Conservation (phyloP, 306 rosid genomes). For the Corylus avellana region DNA sequence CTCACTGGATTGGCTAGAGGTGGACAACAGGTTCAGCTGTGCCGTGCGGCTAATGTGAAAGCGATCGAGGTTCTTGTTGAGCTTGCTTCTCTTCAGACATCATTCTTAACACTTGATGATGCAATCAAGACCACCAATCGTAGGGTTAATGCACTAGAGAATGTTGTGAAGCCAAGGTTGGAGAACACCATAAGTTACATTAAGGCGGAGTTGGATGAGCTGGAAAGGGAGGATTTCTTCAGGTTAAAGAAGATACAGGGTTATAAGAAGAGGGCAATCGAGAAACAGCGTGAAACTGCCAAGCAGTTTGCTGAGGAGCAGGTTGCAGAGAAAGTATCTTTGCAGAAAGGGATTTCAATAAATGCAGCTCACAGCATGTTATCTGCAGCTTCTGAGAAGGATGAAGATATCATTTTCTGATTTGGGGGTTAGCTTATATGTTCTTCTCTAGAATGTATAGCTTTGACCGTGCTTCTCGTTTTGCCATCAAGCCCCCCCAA, state of each 20-base stretch:
- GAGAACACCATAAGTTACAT: slow-evolving; percentile 88
- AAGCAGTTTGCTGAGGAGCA: slow-evolving; percentile 56
- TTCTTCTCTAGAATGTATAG: not conserved
- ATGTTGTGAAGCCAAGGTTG: slow-evolving; percentile 82
- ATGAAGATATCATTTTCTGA: slow-evolving; percentile 81
- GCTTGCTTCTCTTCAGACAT: slow-evolving; percentile 95
- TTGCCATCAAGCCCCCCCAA: not conserved
- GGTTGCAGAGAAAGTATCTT: slow-evolving; percentile 47
- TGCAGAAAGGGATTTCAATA: slow-evolving; percentile 57
- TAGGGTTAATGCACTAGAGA: slow-evolving; percentile 93
- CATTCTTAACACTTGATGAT: slow-evolving; percentile 87
- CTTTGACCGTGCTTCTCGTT: not conserved
- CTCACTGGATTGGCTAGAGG: slow-evolving; percentile 94
- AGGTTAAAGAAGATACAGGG: slow-evolving; percentile 95
- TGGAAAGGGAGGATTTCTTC: slow-evolving; percentile 95
- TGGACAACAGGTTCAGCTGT: slow-evolving; percentile 89
- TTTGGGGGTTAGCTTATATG: slow-evolving; percentile 20
- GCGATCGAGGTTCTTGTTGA: slow-evolving; percentile 94
- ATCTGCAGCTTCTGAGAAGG: slow-evolving; percentile 56
- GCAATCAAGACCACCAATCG: slow-evolving; percentile 92
- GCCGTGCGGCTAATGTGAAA: slow-evolving; percentile 80
- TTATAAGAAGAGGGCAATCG: slow-evolving; percentile 75
- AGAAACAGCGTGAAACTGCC: slow-evolving; percentile 57
- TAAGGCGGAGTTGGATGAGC: slow-evolving; percentile 90
- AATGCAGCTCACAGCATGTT: slow-evolving; percentile 58